Conservation (phyloP, 2,329 filamentous ascomycete species). For the Plenodomus lindquistii region DNA sequence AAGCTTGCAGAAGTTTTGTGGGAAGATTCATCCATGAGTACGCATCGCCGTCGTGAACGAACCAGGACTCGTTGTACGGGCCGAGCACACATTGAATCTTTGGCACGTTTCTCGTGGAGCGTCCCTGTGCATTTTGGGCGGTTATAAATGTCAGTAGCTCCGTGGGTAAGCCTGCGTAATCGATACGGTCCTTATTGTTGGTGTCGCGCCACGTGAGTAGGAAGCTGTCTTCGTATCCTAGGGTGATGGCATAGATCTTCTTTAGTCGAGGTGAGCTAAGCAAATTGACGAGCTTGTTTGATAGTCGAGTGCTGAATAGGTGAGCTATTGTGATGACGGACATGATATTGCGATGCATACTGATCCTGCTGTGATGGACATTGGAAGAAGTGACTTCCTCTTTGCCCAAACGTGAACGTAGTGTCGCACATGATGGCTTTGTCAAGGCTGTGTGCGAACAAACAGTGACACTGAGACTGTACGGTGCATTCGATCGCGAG, state of each 20-base stretch:
- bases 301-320: constrained; percentile 28
- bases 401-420: constrained; percentile 40
- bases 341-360: constrained; percentile 20
- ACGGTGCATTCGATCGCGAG: neutral
- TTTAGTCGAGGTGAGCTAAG: constrained; percentile 29
- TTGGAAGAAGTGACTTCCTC: constrained; percentile 41
- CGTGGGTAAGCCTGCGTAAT: constrained; percentile 27
- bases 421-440: constrained; percentile 33
- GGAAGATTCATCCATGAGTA: constrained; percentile 43
- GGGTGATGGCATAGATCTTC: constrained; percentile 34
- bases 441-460: neutral
- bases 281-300: constrained; percentile 28
- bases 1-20: constrained; percentile 19
- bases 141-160: constrained; percentile 33
- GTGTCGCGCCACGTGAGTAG: constrained; percentile 38
- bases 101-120: constrained; percentile 24
- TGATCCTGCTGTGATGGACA: constrained; percentile 31
- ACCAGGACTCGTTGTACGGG: constrained; percentile 40
- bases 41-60: constrained; percentile 29
- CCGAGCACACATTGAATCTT: constrained; percentile 35
- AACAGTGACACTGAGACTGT: neutral
- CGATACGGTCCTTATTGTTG: constrained; percentile 28
- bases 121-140: constrained; percentile 14
- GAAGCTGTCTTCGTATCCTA: constrained; percentile 41
- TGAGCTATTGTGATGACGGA: neutral